Evolutionary conservation across 108 stramenopile species (phyloP), one percentile per base, ranked within the genome.

Genomic region (Aurantiochytrium sp.): DNA sequence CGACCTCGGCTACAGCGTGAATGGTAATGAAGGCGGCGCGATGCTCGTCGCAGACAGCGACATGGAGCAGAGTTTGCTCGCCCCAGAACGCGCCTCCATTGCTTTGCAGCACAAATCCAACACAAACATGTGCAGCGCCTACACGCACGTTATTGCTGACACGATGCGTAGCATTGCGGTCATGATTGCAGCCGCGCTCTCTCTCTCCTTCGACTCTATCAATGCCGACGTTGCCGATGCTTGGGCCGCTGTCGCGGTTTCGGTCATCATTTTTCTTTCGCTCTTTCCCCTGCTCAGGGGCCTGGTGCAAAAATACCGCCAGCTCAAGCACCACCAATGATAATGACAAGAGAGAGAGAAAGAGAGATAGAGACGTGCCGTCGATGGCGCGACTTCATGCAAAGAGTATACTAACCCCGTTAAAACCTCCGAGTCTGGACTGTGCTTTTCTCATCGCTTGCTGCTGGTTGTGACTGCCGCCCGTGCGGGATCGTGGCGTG

Each of bases 91-190:
- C 49, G 21, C 28, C n/a, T 29, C 23, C 19, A 19, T 18, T 28
- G 87, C 18, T 3, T 59, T 29, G 18, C 58, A 35, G n/a, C 45
- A 35, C 25, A 8, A 60, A 10, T 60, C 58, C 14, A 88, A 88
- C 60, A 88, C 60, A 19, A 88, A 88, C 60, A 88, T 88, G 88
- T 88, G 88, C 47, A 44, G 42, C 35, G 88, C 88, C 12, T 88
- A 88, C 59, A 88, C 88, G 35, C 88, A 88, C 43, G 88, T 88
- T 51, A 64, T 88, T 44, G 88, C 88, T 4, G 88, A 88, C 43
- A 88, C 88, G 6, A 42, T 88, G 23, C 25, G 88, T 5, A 60
- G 60, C 42, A 64, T 69, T 10, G 88, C 88, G 5, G 88, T 88
- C 21, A 60, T 88, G 42, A 43, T 69, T 25, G 88, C 88, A 6